Evolutionary conservation across 192 early-diverging fungal genomes (phyloP).

Genomic region (Gamsiella multidivaricata): DNA sequence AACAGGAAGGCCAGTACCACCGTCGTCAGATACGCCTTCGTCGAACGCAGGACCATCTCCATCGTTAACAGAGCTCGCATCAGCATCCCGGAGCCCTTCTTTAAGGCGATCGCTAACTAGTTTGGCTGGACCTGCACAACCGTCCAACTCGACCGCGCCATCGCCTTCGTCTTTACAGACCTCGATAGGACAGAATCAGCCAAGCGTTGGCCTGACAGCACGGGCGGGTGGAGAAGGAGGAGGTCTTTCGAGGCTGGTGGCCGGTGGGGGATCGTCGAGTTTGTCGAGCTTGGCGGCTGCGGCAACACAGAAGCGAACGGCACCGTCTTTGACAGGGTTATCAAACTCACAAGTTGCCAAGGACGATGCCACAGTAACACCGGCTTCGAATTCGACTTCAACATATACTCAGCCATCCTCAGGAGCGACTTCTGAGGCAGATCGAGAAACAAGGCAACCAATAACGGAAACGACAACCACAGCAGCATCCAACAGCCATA

Average conservation of each 20-base stretch:
- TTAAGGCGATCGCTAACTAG: constrained; percentile 7
- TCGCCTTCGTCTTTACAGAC: not conserved
- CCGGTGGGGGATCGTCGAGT: not conserved
- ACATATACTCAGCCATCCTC: not conserved
- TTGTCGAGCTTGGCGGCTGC: constrained; percentile 4
- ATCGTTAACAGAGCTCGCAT: constrained; percentile 10
- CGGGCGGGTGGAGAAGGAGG: constrained; percentile 4
- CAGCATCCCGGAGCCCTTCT: not conserved
- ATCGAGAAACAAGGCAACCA: no score
- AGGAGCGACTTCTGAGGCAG: not conserved
- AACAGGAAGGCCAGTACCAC: not conserved
- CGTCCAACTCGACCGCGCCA: not conserved
- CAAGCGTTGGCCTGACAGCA: not conserved
- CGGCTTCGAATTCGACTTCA: not conserved
- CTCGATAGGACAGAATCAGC: not conserved
- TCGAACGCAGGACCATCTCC: not conserved
- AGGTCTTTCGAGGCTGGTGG: not conserved
- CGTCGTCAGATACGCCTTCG: not conserved
- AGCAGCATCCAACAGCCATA: not conserved
- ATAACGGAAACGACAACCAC: no score
- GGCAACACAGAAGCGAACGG: not conserved
- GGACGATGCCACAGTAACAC: no score
- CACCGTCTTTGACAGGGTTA: not conserved
- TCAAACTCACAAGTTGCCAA: not conserved
- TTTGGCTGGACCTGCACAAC: not conserved